phyloP scores from a whole-genome alignment of 345 rosid genomes.

The Gossypium australe region DNA sequence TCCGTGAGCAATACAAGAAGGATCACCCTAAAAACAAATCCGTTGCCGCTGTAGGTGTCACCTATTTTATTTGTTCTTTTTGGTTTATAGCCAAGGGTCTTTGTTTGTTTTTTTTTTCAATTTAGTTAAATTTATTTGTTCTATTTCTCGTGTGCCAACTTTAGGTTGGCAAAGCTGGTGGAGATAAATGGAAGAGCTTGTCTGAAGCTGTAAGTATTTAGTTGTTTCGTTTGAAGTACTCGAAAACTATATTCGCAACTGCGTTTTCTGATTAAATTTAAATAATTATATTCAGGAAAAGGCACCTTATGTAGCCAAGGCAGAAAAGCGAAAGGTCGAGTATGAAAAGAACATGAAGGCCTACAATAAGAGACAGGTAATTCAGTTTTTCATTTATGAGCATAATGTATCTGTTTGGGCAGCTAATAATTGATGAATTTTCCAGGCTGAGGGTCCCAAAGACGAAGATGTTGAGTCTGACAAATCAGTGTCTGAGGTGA shows the following conservation, averaged over 20 bases:
- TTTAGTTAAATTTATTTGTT: background rate
- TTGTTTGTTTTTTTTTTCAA: background rate
- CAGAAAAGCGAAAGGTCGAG: slow-evolving; percentile 77
- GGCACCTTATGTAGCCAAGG: slow-evolving; percentile 68
- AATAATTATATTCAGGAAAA: slow-evolving; percentile 51
- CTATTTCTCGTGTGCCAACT: background rate
- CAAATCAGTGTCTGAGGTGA: slow-evolving; percentile 90
- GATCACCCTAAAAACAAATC: slow-evolving; percentile 93
- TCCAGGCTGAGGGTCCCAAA: slow-evolving; percentile 71
- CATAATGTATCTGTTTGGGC: background rate
- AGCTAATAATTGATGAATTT: background rate
- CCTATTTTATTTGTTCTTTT: background rate
- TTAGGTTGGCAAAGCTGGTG: slow-evolving; percentile 96
- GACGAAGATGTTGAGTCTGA: slow-evolving; percentile 73
- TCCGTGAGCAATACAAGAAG: slow-evolving; percentile 76
- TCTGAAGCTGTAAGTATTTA: slow-evolving; percentile 49
- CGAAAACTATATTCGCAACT: background rate
- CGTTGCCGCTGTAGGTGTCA: slow-evolving; percentile 67
- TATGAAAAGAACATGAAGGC: slow-evolving; percentile 91
- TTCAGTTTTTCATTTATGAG: background rate
- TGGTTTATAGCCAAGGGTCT: background rate
- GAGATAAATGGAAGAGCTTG: slow-evolving; percentile 80
- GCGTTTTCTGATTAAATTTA: background rate
- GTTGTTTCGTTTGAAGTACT: too few relatives aligned
- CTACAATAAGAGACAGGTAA: slow-evolving; percentile 73